Evolutionary conservation across 805 yeast genomes (phyloP).

Genomic region (Jamesozyma spencerorum): DNA sequence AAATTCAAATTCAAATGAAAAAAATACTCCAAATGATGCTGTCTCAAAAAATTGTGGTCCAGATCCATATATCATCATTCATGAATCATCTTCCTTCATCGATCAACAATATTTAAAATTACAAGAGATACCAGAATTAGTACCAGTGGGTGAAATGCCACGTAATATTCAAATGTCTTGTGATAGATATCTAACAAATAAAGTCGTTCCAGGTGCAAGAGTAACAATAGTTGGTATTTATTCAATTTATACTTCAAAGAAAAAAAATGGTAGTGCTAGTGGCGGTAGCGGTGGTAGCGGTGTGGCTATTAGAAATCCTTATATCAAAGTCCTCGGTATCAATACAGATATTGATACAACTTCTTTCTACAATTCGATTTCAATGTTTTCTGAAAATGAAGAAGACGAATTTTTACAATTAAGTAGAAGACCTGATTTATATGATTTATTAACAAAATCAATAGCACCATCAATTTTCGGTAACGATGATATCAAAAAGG

Average conservation of each 20-base stretch:
- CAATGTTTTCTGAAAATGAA: conserved; percentile 79
- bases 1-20: too few relatives aligned
- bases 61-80: conserved; percentile 88
- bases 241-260: conserved; percentile 75
- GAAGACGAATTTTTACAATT: conserved; percentile 81
- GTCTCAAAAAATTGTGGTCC: conserved; percentile 54
- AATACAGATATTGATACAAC: conserved; percentile 73
- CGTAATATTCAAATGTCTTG: conserved; percentile 81
- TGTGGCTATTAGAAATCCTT: conserved; percentile 91
- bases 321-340: conserved; percentile 76
- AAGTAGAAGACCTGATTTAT: conserved; percentile 75
- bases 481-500: conserved; percentile 82
- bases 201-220: conserved; percentile 89
- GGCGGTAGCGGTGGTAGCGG: conserved; percentile 34
- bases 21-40: too few relatives aligned
- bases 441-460: conserved; percentile 74
- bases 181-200: conserved; percentile 83
- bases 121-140: conserved; percentile 97
- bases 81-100: conserved; percentile 85
- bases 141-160: conserved; percentile 98
- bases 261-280: conserved; percentile 37
- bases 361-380: conserved; percentile 38
- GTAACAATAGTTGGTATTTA: conserved; percentile 89
- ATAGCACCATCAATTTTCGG: conserved; percentile 98
- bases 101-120: conserved; percentile 91